Evolutionary conservation across 1,284 basidiomycete species (phyloP).

Genomic region (Ceratorhiza oryzae-sativae): DNA sequence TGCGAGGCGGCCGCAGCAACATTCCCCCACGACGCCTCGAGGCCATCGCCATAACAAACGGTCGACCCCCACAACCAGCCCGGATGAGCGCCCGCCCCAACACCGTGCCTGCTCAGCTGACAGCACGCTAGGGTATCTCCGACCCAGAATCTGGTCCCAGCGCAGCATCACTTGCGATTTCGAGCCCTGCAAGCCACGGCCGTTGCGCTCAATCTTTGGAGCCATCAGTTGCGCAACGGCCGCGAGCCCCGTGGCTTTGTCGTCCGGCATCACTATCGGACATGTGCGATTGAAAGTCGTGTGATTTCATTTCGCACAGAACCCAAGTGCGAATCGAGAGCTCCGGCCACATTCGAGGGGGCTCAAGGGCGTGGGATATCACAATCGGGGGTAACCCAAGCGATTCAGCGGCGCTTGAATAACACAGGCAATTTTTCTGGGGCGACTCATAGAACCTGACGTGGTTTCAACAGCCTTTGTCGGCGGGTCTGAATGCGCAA

Average conservation of each 20-base stretch:
- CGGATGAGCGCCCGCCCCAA: not conserved
- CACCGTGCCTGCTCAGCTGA: slow-evolving; percentile 1
- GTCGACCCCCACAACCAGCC: not conserved
- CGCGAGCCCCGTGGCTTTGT: not conserved
- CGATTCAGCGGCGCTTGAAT: slow-evolving; percentile 16
- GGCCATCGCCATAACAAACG: not conserved
- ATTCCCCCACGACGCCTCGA: not conserved
- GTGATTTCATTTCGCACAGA: not conserved
- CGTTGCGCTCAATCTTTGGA: not conserved
- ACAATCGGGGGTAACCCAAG: not conserved
- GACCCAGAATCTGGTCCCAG: not conserved
- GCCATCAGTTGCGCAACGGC: not conserved
- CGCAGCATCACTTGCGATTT: slow-evolving; percentile 1
- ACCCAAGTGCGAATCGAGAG: not conserved
- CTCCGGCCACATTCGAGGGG: not conserved
- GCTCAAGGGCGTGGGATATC: too few relatives aligned
- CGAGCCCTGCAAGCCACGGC: not conserved
- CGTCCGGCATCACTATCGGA: not conserved
- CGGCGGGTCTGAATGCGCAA: not conserved
- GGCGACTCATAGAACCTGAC: not conserved
- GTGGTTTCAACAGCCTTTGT: not conserved
- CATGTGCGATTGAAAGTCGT: not conserved
- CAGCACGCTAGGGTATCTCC: not conserved
- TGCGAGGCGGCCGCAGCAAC: slow-evolving; percentile 9
- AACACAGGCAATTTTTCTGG: slow-evolving; percentile 13